Evolutionary conservation across 495 filamentous ascomycete genomes (phyloP).

Genomic region (Tuber umbilicatum): DNA sequence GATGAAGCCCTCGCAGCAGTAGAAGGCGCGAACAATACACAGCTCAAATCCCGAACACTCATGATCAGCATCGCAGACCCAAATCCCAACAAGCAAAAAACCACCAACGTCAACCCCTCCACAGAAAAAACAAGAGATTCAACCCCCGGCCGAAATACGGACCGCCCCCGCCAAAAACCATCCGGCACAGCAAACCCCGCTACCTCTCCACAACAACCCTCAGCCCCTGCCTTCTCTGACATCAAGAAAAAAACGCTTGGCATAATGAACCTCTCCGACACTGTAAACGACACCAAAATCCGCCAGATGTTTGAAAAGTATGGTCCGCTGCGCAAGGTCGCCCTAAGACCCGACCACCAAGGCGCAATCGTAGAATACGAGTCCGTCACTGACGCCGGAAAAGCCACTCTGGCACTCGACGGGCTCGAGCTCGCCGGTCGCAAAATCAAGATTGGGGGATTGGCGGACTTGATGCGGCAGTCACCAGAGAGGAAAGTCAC

Average conservation of each 20-base stretch:
- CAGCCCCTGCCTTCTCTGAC: conserved; percentile 42
- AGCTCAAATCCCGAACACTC: conserved; percentile 62
- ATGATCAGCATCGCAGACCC: conserved; percentile 58
- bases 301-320: conserved; percentile 59
- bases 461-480: conserved; percentile 59
- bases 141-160: conserved; percentile 20
- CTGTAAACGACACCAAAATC: conserved; percentile 64
- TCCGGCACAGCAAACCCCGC: conserved; percentile 37
- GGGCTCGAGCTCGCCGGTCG: conserved; percentile 62
- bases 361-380: conserved; percentile 84
- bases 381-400: conserved; percentile 62
- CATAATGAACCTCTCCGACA: conserved; percentile 63
- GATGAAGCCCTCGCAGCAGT: conserved; percentile 63
- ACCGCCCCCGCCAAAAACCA: conserved; percentile 15
- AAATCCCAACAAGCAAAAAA: conserved; percentile 31
- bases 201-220: conserved; percentile 8
- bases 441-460: conserved; percentile 60
- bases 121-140: conserved; percentile 10
- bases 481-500: conserved; percentile 52
- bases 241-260: conserved; percentile 54
- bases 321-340: conserved; percentile 57
- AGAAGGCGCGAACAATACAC: conserved; percentile 59
- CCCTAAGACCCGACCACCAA: conserved; percentile 67
- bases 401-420: conserved; percentile 67
- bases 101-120: conserved; percentile 28